phyloP scores from a whole-genome alignment of 164 flowering plant genomes.

The Warburgia ugandensis region DNA sequence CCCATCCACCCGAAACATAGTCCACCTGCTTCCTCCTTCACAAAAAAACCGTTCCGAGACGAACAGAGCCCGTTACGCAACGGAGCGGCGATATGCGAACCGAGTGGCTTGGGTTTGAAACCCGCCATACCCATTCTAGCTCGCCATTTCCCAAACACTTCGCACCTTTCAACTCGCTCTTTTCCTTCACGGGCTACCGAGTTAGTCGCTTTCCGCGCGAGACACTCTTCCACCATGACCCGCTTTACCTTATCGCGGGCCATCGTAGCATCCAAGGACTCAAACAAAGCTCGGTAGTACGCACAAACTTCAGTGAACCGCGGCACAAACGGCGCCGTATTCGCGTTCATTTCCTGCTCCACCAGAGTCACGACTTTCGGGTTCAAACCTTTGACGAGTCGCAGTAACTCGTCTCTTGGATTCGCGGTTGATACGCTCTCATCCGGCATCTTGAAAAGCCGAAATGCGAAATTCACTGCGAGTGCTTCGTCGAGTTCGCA shows the following conservation, averaged over 20 bases:
- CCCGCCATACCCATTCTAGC: slow-evolving; percentile 97
- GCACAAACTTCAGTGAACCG: slow-evolving; percentile 48
- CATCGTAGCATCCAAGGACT: slow-evolving; percentile 55
- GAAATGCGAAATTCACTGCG: slow-evolving; percentile 76
- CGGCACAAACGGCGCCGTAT: slow-evolving; percentile 64
- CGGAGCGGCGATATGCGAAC: slow-evolving; percentile 41
- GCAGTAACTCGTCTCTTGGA: slow-evolving; percentile 71
- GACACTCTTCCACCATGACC: slow-evolving; percentile 47
- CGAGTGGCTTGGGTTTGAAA: slow-evolving; percentile 40
- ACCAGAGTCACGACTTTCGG: slow-evolving; percentile 64
- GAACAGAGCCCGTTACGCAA: slow-evolving; percentile 30
- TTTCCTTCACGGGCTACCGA: slow-evolving; percentile 77
- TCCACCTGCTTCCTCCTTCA: slow-evolving; percentile 68
- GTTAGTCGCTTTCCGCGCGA: slow-evolving; percentile 54
- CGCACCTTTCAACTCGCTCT: slow-evolving; percentile 82
- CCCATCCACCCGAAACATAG: slow-evolving; percentile 79
- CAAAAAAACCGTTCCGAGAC: slow-evolving; percentile 42
- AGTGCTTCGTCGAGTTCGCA: slow-evolving; percentile 47
- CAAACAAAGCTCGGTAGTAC: slow-evolving; percentile 60
- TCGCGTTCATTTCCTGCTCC: slow-evolving; percentile 80
- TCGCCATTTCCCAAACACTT: slow-evolving; percentile 92
- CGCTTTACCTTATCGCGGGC: slow-evolving; percentile 33
- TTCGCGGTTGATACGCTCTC: slow-evolving; percentile 92
- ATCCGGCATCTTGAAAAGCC: slow-evolving; percentile 55
- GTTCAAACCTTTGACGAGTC: slow-evolving; percentile 52